Evolutionary conservation across 495 filamentous ascomycete species (phyloP), one percentile per base, ranked within the genome.

Genomic region (Astrocystis sublimbata): DNA sequence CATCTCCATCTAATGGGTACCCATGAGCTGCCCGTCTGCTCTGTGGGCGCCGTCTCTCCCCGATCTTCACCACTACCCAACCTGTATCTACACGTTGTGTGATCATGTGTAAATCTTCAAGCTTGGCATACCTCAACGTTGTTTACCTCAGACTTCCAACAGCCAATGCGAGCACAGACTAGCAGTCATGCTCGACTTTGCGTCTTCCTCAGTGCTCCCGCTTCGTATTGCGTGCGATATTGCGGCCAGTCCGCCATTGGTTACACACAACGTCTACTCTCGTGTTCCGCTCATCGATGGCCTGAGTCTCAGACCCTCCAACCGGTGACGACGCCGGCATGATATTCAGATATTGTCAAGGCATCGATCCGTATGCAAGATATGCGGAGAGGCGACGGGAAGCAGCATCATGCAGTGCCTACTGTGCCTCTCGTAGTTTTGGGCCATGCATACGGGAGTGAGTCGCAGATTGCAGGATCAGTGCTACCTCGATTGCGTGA

Each of bases 401-500:
- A 46, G 23, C 33, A 4, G 36, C 51, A 51, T n/a, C 0, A 2
- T n/a, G n/a, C n/a, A n/a, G n/a, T n/a, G n/a, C n/a, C n/a, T n/a
- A n/a, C n/a, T n/a, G n/a, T n/a, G n/a, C n/a, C n/a, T n/a, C n/a
- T n/a, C 23, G 19, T 30, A 19, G 21, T 43, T 41, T 46, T 49
- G 13, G 21, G 28, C 40, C 15, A 15, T 59, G 30, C 40, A 50
- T 28, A 41, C 23, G 24, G 31, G 35, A 35, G 17, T 47, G n/a
- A 10, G 36, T 28, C 47, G 58, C 38, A 53, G 58, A 61, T 61
- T 51, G 58, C 58, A 60, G 46, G 46, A 51, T 60, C 45, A 51
- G 13, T 53, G 17, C 26, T 30, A 26, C 51, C 45, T 51, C 35
- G 33, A 41, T 60, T 60, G 45, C 46, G 35, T 41, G 58, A 42